phyloP scores from a whole-genome alignment of 257 asterid genomes.

The Gynochthodes officinalis region DNA sequence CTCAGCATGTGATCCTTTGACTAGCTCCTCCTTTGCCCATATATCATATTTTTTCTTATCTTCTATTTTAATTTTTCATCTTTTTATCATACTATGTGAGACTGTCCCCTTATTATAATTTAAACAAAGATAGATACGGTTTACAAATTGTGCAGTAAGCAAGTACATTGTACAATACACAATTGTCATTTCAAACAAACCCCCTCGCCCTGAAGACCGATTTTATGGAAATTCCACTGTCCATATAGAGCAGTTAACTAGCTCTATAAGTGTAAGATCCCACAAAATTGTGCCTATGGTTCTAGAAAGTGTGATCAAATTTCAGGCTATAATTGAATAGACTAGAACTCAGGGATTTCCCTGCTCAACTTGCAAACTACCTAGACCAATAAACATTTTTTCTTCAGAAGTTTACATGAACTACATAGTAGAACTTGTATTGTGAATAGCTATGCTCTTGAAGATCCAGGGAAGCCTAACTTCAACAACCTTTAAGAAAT shows the following conservation, averaged over 20 bases:
- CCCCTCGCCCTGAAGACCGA: neutral
- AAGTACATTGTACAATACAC: neutral
- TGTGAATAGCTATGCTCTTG: neutral
- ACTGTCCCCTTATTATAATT: neutral
- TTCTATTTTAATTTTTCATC: neutral
- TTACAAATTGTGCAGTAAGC: neutral
- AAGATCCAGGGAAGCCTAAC: neutral
- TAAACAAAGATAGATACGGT: neutral
- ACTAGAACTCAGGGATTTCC: neutral
- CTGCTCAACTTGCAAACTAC: neutral
- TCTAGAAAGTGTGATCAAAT: neutral
- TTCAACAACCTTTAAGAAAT: constrained; percentile 3
- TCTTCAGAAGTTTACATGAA: neutral
- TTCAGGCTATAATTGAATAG: neutral
- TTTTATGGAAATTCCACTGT: neutral
- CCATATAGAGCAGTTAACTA: neutral
- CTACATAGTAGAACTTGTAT: neutral
- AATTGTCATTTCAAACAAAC: neutral
- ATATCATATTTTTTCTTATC: neutral
- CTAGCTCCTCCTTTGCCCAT: neutral
- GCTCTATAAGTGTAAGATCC: neutral
- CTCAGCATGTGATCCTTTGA: neutral
- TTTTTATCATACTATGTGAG: neutral
- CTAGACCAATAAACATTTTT: neutral
- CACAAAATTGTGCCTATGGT: neutral